These are phyloP conservation scores for Phenoliferia sp. DNA, from an alignment of 1,284 basidiomycete genomes.

Conservation along the genomic window DNA sequence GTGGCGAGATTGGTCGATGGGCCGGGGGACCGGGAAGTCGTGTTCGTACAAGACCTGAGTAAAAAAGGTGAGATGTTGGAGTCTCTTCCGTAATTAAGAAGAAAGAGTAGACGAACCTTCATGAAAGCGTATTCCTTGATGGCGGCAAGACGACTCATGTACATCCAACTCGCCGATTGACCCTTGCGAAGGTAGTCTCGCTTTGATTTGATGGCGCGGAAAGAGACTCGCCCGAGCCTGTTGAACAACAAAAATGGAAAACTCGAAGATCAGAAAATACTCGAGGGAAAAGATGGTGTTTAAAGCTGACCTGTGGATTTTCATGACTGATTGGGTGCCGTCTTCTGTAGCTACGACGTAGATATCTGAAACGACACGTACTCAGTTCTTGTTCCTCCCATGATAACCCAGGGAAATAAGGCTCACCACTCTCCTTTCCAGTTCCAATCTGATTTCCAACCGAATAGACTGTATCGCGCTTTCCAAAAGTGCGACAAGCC, in stretches of 20 bases:
- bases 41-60: constrained; percentile 83
- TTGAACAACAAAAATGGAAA: not conserved
- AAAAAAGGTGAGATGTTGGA: too few relatives aligned
- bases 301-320: constrained; percentile 75
- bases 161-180: constrained; percentile 98
- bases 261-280: not conserved
- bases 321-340: constrained; percentile 80
- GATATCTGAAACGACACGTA: constrained; percentile 58
- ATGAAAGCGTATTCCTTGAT: constrained; percentile 98
- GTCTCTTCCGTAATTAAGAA: not conserved
- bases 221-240: constrained; percentile 91
- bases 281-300: not conserved
- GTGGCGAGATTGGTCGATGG: constrained; percentile 91
- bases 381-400: not conserved
- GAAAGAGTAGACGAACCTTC: constrained; percentile 60
- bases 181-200: constrained; percentile 94
- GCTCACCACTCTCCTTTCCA: constrained; percentile 87
- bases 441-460: constrained; percentile 98
- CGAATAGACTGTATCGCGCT: constrained; percentile 70
- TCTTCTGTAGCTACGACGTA: constrained; percentile 83
- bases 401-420: not conserved
- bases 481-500: constrained; percentile 86
- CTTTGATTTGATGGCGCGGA: constrained; percentile 94
- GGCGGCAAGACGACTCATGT: constrained; percentile 92
- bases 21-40: constrained; percentile 85